These are phyloP conservation scores for Biscutella laevigata DNA, from an alignment of 441 rosid genomes.

Conservation along the genomic window DNA sequence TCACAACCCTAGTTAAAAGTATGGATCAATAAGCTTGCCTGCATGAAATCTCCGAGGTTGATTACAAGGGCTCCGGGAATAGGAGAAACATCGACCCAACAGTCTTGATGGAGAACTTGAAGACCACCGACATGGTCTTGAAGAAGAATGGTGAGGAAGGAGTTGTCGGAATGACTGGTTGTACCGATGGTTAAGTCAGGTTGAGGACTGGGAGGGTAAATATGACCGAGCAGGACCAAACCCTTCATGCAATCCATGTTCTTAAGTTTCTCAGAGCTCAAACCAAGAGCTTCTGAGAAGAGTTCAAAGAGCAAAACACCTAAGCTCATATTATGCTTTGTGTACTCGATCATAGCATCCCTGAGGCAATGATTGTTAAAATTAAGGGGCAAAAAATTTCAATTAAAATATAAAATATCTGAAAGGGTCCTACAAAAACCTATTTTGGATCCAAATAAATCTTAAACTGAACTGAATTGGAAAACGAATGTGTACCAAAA, in stretches of 20 bases:
- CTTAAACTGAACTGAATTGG: too few species aligned
- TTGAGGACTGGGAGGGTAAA: constrained; percentile 25
- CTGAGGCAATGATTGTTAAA: too few species aligned
- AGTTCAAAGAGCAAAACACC: constrained; percentile 17
- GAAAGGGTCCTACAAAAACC: too few species aligned
- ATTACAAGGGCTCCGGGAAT: constrained; percentile 13
- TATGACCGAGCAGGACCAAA: constrained; percentile 12
- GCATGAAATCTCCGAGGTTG: constrained; percentile 24
- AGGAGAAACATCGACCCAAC: constrained; percentile 21
- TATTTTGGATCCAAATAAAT: too few species aligned
- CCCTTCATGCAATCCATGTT: constrained; percentile 19
- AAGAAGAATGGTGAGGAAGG: constrained; percentile 23
- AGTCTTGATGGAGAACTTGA: constrained; percentile 20
- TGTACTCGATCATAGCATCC: constrained; percentile 21
- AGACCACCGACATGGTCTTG: constrained; percentile 27
- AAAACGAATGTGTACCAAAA: too few species aligned
- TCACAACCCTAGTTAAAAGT: too few species aligned
- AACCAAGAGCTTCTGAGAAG: constrained; percentile 27
- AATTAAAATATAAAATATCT: too few species aligned
- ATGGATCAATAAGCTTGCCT: too few species aligned
- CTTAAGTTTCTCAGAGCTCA: constrained; percentile 9
- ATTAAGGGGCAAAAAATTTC: too few species aligned
- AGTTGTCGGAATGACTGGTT: constrained; percentile 20
- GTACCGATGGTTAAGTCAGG: constrained; percentile 22
- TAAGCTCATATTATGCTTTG: constrained; percentile 16